A percentile compares a stretch with the other conserved stretches of the same genome.
Conservation (phyloP, 306 rosid genomes). For the Delonix regia region DNA sequence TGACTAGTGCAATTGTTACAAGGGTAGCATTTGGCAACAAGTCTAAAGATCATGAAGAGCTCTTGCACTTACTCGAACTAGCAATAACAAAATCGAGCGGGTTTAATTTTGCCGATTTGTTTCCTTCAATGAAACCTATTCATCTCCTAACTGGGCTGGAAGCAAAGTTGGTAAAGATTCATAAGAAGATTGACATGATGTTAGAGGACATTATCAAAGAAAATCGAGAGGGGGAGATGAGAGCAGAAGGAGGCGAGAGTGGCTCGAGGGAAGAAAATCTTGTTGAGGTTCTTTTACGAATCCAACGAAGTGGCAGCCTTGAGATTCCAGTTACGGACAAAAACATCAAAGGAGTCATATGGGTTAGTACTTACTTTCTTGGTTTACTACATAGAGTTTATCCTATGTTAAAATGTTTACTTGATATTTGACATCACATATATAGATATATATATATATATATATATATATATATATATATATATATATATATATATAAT, state of each 20-base stretch:
- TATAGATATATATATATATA: no score
- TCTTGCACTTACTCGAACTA: not conserved
- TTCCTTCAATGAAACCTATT: not conserved
- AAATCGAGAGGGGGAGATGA: not conserved
- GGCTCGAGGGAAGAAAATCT: not conserved
- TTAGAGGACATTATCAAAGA: not conserved
- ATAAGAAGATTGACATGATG: not conserved
- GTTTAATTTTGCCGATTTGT: not conserved
- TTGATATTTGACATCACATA: no score
- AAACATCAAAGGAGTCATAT: not conserved
- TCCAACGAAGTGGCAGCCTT: not conserved
- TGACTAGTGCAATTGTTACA: not conserved
- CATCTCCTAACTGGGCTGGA: not conserved
- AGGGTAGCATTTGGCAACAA: constrained; percentile 3
- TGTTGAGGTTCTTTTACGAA: not conserved
- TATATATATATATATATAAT: no score
- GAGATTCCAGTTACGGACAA: not conserved
- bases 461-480: no score
- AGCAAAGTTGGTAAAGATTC: not conserved
- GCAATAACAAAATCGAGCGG: not conserved
- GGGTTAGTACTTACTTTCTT: not conserved
- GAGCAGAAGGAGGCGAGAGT: not conserved
- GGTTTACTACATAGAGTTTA: no score
- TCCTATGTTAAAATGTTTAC: no score
- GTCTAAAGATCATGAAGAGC: not conserved